These are phyloP conservation scores for Tympanopsis confertula DNA, from an alignment of 2,329 filamentous ascomycete genomes.

Conservation along the genomic window DNA sequence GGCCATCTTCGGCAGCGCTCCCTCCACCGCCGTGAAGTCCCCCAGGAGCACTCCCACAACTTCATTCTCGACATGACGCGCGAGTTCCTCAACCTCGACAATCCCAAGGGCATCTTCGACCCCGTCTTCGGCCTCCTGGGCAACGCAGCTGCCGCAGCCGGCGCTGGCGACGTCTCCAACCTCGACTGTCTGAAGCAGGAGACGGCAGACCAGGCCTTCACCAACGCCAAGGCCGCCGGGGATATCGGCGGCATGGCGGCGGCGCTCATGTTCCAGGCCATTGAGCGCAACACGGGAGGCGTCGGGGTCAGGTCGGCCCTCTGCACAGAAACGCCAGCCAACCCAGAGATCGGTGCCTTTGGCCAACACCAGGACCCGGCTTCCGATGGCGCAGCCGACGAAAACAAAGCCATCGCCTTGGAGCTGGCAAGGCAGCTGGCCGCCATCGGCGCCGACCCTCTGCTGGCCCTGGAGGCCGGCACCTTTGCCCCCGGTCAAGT, in stretches of 20 bases:
- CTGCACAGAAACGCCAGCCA: slow-evolving; percentile 26
- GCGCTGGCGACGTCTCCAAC: slow-evolving; percentile 22
- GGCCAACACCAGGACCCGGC: slow-evolving; percentile 33
- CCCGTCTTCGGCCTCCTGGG: slow-evolving; percentile 40
- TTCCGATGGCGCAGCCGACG: slow-evolving; percentile 20
- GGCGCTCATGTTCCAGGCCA: slow-evolving; percentile 39
- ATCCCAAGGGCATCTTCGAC: slow-evolving; percentile 34
- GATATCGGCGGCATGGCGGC: slow-evolving; percentile 41
- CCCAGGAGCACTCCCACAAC: slow-evolving; percentile 43
- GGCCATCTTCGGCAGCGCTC: slow-evolving; percentile 4
- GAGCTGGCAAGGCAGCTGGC: slow-evolving; percentile 29
- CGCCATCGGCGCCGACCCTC: slow-evolving; percentile 26
- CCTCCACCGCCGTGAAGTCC: slow-evolving; percentile 32
- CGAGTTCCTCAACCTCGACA: slow-evolving; percentile 27
- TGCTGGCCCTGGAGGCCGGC: slow-evolving; percentile 26
- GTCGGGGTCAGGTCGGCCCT: slow-evolving; percentile 24
- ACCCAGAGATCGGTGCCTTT: slow-evolving; percentile 31
- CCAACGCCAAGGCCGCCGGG: slow-evolving; percentile 39
- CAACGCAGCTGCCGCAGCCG: slow-evolving; percentile 32
- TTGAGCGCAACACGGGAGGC: slow-evolving; percentile 37
- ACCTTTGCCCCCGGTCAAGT: slow-evolving; percentile 28
- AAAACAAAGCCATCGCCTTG: slow-evolving; percentile 28
- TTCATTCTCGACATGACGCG: slow-evolving; percentile 32
- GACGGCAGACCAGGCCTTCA: slow-evolving; percentile 46
- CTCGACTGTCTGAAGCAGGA: slow-evolving; percentile 32